A percentile compares a stretch with the other conserved stretches of the same genome.
Conservation (phyloP, 2,329 filamentous ascomycete genomes). For the Trichophyton simii region DNA sequence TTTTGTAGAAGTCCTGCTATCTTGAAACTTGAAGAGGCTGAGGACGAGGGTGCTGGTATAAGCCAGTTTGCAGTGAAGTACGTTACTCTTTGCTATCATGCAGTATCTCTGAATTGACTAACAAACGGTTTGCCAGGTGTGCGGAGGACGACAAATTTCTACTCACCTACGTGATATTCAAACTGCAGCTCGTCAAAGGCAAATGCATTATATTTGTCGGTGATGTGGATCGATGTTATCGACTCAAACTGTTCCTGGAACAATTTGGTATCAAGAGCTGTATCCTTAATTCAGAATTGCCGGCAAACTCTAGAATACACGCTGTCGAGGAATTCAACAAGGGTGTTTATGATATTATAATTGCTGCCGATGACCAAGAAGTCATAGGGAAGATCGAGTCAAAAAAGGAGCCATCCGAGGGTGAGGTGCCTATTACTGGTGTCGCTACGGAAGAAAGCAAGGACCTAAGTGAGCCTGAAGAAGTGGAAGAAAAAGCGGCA, state of each 20-base stretch:
- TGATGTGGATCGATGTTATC: conserved; percentile 80
- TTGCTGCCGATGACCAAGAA: conserved; percentile 86
- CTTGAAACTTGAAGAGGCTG: conserved; percentile 70
- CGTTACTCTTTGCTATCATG: conserved; percentile 16
- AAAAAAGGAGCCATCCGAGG: conserved; percentile 17
- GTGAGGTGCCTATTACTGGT: conserved; percentile 18
- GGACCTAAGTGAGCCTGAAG: conserved; percentile 26
- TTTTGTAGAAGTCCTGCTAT: conserved; percentile 73
- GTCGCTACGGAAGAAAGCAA: conserved; percentile 11
- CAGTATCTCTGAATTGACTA: conserved; percentile 11
- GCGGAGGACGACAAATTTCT: conserved; percentile 97
- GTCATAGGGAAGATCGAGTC: conserved; percentile 47
- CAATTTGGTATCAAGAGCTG: conserved; percentile 93
- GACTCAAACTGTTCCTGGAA: conserved; percentile 87
- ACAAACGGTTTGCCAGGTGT: conserved; percentile 41
- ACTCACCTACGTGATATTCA: conserved; percentile 85
- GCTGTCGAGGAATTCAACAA: conserved; percentile 97
- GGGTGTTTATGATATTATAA: conserved; percentile 93
- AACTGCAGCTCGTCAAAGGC: conserved; percentile 83
- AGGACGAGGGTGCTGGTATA: conserved; percentile 62
- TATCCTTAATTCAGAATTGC: conserved; percentile 86
- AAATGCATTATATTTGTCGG: conserved; percentile 78
- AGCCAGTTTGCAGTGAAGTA: conserved; percentile 79
- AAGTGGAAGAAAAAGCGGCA: conserved; percentile 20
- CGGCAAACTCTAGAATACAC: conserved; percentile 83